phyloP scores from a whole-genome alignment of 2,329 filamentous ascomycete genomes.

The Zymoseptoria pseudotritici region DNA sequence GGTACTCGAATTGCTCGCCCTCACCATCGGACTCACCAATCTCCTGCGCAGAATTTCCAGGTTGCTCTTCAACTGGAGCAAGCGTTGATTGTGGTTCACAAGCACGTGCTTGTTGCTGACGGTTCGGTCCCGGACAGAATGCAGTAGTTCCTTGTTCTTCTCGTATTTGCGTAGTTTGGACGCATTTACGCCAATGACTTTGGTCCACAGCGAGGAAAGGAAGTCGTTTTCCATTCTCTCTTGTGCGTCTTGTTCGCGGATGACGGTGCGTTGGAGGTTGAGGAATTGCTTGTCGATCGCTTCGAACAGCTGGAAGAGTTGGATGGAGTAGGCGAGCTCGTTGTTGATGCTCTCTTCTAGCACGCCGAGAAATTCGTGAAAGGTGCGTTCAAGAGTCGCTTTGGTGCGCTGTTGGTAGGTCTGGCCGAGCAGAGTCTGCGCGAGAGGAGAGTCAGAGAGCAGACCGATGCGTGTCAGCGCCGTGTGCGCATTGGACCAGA shows the following conservation, averaged over 20 bases:
- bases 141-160: constrained; percentile 74
- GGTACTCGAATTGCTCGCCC: constrained; percentile 59
- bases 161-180: constrained; percentile 80
- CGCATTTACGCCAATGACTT: constrained; percentile 69
- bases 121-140: constrained; percentile 71
- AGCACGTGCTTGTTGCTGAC: constrained; percentile 81
- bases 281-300: constrained; percentile 84
- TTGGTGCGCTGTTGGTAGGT: constrained; percentile 75
- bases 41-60: constrained; percentile 78
- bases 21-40: constrained; percentile 74
- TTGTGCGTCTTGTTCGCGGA: constrained; percentile 73
- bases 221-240: constrained; percentile 74
- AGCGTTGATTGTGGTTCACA: constrained; percentile 75
- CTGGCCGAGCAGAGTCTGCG: constrained; percentile 60
- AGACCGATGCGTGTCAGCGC: constrained; percentile 57
- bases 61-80: constrained; percentile 77
- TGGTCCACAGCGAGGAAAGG: constrained; percentile 77
- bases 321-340: constrained; percentile 72
- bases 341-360: constrained; percentile 83
- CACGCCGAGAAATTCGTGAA: constrained; percentile 76
- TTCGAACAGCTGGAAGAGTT: constrained; percentile 84
- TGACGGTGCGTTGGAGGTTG: constrained; percentile 76
- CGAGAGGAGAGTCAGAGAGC: constrained; percentile 16
- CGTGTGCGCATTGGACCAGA: constrained; percentile 77
- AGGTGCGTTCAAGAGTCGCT: constrained; percentile 74